Evolutionary conservation across 352 stramenopile species (phyloP), one percentile per base, ranked within the genome.

Genomic region (Thraustochytrium sp.): DNA sequence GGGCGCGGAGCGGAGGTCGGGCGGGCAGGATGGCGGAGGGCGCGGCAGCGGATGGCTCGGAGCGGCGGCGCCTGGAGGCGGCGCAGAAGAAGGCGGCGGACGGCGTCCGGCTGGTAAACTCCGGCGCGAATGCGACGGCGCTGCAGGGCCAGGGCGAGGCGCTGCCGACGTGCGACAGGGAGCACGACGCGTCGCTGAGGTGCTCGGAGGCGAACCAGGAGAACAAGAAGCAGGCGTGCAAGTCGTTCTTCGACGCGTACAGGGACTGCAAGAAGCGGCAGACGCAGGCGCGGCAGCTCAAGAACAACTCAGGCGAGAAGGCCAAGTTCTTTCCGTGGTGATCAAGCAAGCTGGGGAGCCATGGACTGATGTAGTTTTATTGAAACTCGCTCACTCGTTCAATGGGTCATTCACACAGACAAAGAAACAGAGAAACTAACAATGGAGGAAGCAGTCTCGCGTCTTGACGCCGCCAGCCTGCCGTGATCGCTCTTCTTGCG

Each of bases 201-300:
- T 82, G 72, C 54, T 77, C 78, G n/a, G 72, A 82, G 72, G 42
- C 42, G 36, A 82, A 82, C 72, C 78, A 82, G 8, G 49, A 26
- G 23, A 49, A 82, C n/a, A 65, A 65, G 13, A 42, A 72, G 46
- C 37, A 82, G 31, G 53, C 49, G 16, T 82, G 72, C 49, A 13
- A 48, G 46, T 21, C 34, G 13, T 29, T 82, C 31, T 82, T 82
- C 46, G 72, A 82, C 48, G 46, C 31, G 26, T 82, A 82, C 40
- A 82, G 78, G 46, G 37, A 0, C 1, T 82, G 72, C 53, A 82
- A 82, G 31, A 82, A 68, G 54, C 5, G 9, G 31, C 37, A 48
- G 11, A 82, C 72, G 5, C 37, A 72, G 48, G 72, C 38, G 48
- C 48, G 72, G 9, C 26, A 74, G 8, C 49, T 82, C 23, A 11